Evolutionary conservation across 805 yeast genomes (phyloP), one percentile per base, ranked within the genome.

Genomic region (Zygoascus bituminiphila): DNA sequence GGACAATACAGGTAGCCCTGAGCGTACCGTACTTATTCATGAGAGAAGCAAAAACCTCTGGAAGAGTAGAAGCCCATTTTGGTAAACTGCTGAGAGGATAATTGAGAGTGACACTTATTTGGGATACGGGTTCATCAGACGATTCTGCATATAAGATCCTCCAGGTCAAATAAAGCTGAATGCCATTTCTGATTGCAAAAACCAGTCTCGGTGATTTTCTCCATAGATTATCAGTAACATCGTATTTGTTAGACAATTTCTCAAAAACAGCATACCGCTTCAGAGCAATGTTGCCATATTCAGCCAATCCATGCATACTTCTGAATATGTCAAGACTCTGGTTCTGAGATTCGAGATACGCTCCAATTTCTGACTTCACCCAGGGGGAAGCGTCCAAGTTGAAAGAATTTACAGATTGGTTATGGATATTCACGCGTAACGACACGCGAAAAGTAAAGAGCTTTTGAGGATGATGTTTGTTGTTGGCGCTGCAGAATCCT

Each of bases 281-380:
- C 20, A 35, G 39, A 9, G 23, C 25, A 25, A 51, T 23, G 31
- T 48, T 46, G 12, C 49, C 51, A 47, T 54, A 55, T 44, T 54
- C 51, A 1, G 56, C 44, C 19, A 55, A 44, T 10, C 56, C 58
- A 31, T 49, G 44, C 51, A 55, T 42, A 14, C 35, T 37, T 21
- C 36, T n/a, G 26, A 25, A 46, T 2, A 52, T 42, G 29, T 50
- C 45, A 5, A 10, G 19, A 14, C 22, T 8, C 12, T 10, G 9
- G 21, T 48, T 44, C 8, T 24, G 24, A 5, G 19, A 35, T 31
- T 33, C 14, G 19, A 52, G 14, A 42, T 46, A 52, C 6, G 15
- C 15, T 7, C 55, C 55, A n/a, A 52, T 52, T 31, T 52, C 55
- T 8, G 39, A 12, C 2, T 14, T 21, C 14, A 44, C 51, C 49